Evolutionary conservation across 2,329 filamentous ascomycete species (phyloP), one percentile per base, ranked within the genome.

Genomic region (Hypoxylon sp.): DNA sequence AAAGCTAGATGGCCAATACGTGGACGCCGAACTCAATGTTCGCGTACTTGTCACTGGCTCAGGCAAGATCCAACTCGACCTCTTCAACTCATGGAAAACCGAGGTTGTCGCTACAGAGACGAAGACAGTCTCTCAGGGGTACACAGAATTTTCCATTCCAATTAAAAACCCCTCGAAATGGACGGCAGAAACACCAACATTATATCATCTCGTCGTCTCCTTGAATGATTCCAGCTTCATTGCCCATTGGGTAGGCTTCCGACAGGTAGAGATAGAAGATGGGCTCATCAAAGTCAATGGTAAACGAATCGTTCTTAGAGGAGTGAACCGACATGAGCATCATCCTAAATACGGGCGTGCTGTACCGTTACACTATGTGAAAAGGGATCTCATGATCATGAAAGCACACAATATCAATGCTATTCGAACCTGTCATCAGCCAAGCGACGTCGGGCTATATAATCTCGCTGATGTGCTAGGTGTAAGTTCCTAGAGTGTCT

Each of bases 321-420:
- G 88, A 2, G 86, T 86, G 3, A 90, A 91, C 73, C 82, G 88
- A 48, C 88, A 90, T 73, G 88, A 90, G 66, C 87, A 90, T 70
- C 87, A 90, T 71, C 87, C 86, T 1, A 78, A 80, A 61, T 81
- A 82, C 26, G 87, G 87, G 4, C 84, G 87, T 2, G 81, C 86
- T 1, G 86, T 89, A 1, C 86, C 87, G 0, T 80, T 82, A 19
- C 84, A 86, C 1, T 87, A 85, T 58, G 83, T 90, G 74, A 84
- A 84, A 63, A 76, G 81, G 24, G 88, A 90, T 67, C 80, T 90
- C 4, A 63, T 88, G 6, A 78, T 85, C 4, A 90, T 90, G 88
- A 90, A 90, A 74, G 81, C 78, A 2, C 84, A 90, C 75, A 90
- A 90, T 63, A 84, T 91, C 73, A 91, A 91, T 67, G 86, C 88